A percentile compares a stretch with the other conserved stretches of the same genome.
Conservation (phyloP, 257 asterid species). For the Solanum sitiens region DNA sequence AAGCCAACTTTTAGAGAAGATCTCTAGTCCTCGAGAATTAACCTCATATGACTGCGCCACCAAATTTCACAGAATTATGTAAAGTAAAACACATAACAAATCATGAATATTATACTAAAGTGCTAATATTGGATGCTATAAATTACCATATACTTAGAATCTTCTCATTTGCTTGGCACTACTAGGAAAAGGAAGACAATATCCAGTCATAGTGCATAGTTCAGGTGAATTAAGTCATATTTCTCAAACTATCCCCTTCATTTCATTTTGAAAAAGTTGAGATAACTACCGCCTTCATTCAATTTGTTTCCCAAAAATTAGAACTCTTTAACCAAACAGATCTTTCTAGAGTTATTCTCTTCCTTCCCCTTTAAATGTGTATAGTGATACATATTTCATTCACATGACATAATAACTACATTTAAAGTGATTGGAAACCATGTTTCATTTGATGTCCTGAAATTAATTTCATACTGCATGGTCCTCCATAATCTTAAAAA, state of each 20-base stretch:
- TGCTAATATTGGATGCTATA: neutral
- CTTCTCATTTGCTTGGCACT: neutral
- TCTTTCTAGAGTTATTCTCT: neutral
- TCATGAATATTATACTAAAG: neutral
- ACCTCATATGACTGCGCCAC: conserved; percentile 15
- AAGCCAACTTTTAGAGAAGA: conserved; percentile 34
- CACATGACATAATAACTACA: neutral
- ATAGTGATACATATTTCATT: neutral
- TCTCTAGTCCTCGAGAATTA: conserved; percentile 26
- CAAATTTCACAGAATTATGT: neutral
- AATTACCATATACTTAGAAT: neutral
- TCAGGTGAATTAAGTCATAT: neutral
- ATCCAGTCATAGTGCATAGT: neutral
- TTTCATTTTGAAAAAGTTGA: neutral
- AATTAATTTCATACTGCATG: neutral
- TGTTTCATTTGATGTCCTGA: neutral
- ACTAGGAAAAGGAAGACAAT: neutral
- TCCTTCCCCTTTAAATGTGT: neutral
- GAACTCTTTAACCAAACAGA: neutral
- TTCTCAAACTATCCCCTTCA: neutral
- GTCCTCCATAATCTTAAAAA: neutral
- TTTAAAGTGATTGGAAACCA: neutral
- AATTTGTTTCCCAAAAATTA: neutral
- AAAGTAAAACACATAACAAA: neutral
- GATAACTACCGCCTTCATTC: neutral